Base-by-base conservation (phyloP, 208 protist species). In the Vickermania ingenoplastis region DNA sequence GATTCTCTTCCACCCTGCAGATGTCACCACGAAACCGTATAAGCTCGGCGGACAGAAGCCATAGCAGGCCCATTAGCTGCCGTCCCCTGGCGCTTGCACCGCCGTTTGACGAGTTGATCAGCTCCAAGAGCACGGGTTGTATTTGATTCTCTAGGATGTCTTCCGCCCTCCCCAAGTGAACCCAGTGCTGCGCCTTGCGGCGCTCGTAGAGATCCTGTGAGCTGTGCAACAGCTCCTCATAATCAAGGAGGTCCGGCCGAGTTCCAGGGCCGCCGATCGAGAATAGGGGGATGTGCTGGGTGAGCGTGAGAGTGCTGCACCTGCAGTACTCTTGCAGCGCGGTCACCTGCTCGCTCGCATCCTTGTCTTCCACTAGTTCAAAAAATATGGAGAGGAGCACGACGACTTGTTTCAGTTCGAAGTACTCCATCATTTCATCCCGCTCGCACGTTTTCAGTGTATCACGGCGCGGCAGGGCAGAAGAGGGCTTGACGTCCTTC, bases 351-450 rank as follows among this genome's bases (percentile, higher is more conserved):
- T 87, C 76, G n/a, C 59, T 69, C 25, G 7, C 36, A 45, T 45
- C 36, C 36, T 45, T 45, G 17, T 65, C 55, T 14, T 49, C 56
- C 17, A 83, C 65, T 1, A 87, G 53, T 24, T 69, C 41, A 2
- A 73, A 55, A 57, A 81, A 87, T 36, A 73, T 54, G 25, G 50
- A 52, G 41, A 79, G 72, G 26, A 87, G 50, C 22, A 36, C 31
- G 28, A 79, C 26, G 21, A 73, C 31, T 22, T 65, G 52, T 51
- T 65, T 41, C 26, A 67, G 45, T 4, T 28, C 51, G 21, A 22
- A 55, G 51, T 55, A 55, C n/a, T 55, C 51, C 7, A 25, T 22
- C 51, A 28, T n/a, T 28, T 11, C 51, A 22, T 45, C 36, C 17
- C 36, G 36, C 7, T 45, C 36, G 36, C 36, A n/a, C 17, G 36